Conservation (phyloP, 2,329 filamentous ascomycete species). For the Trichoderma sp. region DNA sequence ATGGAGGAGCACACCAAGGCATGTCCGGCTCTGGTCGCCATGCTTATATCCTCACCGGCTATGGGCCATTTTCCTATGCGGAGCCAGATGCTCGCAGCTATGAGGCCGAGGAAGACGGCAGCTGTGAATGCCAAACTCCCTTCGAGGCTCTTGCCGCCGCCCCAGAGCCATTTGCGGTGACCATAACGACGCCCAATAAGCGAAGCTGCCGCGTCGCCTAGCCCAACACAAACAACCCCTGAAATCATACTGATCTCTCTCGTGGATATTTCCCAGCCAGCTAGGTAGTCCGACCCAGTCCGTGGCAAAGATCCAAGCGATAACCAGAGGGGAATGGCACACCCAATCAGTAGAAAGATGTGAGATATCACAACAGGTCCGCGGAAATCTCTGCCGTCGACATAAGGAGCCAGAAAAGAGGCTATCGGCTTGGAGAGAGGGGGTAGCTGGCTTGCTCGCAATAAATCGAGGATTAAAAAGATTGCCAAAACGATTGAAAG, state of each 20-base stretch:
- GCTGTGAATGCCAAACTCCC: constrained; percentile 79
- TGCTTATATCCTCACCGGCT: constrained; percentile 45
- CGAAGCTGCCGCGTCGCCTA: constrained; percentile 92
- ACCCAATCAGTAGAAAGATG: constrained; percentile 93
- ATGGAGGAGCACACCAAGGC: constrained; percentile 73
- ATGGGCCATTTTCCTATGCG: constrained; percentile 74
- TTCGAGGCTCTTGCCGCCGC: constrained; percentile 93
- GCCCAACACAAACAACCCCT: constrained; percentile 90
- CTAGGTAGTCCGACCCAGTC: constrained; percentile 57
- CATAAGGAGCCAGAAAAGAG: constrained; percentile 86
- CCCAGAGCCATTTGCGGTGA: constrained; percentile 91
- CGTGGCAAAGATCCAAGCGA: constrained; percentile 72
- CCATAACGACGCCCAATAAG: constrained; percentile 87
- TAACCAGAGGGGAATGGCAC: constrained; percentile 92
- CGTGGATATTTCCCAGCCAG: constrained; percentile 74
- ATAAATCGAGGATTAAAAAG: constrained; percentile 85
- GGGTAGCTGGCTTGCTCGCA: constrained; percentile 88
- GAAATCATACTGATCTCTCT: constrained; percentile 88
- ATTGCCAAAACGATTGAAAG: constrained; percentile 78
- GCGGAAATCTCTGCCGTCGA: constrained; percentile 89
- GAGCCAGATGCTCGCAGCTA: constrained; percentile 74
- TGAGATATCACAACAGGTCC: constrained; percentile 95
- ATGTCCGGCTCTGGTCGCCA: constrained; percentile 59
- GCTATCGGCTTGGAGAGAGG: constrained; percentile 86
- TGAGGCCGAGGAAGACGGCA: constrained; percentile 77